Base-by-base conservation (phyloP, 164 flowering plant genomes). In the Tetracentron sinense region DNA sequence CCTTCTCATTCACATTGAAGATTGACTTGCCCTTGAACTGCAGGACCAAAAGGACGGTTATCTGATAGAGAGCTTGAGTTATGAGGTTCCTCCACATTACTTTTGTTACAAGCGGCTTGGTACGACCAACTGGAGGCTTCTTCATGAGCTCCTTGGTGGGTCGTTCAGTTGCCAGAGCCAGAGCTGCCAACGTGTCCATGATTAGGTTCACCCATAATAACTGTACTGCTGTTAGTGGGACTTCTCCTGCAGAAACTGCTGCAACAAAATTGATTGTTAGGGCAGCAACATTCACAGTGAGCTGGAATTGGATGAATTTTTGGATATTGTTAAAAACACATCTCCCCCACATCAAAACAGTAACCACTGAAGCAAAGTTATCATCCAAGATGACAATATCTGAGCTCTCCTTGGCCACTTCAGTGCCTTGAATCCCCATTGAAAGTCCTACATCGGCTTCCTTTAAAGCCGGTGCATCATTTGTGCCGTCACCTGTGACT, bases 231-330 rank as follows among this genome's bases (percentile, higher is more conserved):
- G 78, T 72, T 11, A 78, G 58, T 0, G 80, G 77, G 44, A 74
- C 78, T 28, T 74, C 48, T 20, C 82, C 77, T 0, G 82, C 48
- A 21, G 79, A 75, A 31, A 72, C 69, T 0, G 81, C 78, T 10
- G 78, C 79, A 19, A 71, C 68, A 15, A 78, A 67, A 68, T 77
- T 79, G 60, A 79, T 72, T 7, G 30, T 70, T 8, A 77, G 74
- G 17, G 80, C 80, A 14, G 79, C 80, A 27, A 74, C 72, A 62
- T 75, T 79, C 2, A 75, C 79, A 3, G 85, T 82, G 50, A 82
- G 81, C 48, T 74, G 81, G 62, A 79, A 82, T 55, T 82, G 83
- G 46, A 79, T 70, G 73, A 78, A 79, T 60, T 77, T 79, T 52
- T 82, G 83, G 28, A 81, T 73, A 73, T 76, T 81, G 71, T 55